These are phyloP conservation scores for Ceratobasidium papillatum DNA, from an alignment of 1,284 basidiomycete species.

Conservation along the genomic window DNA sequence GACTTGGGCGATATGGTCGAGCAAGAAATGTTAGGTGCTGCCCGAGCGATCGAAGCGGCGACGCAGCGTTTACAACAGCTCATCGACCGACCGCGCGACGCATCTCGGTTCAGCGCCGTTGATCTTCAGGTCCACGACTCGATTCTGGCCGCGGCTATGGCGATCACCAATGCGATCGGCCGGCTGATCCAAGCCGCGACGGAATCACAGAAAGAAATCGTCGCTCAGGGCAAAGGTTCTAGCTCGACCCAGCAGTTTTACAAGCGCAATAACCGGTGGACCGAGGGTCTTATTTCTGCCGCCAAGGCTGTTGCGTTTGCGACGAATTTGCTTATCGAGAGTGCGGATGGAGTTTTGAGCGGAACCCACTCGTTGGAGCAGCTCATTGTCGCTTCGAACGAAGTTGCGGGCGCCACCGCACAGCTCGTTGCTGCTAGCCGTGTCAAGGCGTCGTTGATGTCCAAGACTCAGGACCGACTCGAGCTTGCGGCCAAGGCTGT, in stretches of 20 bases:
- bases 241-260: slow-evolving; percentile 96
- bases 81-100: slow-evolving; percentile 88
- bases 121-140: slow-evolving; percentile 98
- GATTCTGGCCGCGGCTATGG: slow-evolving; percentile 91
- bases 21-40: slow-evolving; percentile 94
- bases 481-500: slow-evolving; percentile 98
- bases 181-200: slow-evolving; percentile 96
- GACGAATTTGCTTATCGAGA: slow-evolving; percentile 96
- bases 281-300: slow-evolving; percentile 97
- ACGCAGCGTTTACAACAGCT: slow-evolving; percentile 90
- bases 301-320: slow-evolving; percentile 98
- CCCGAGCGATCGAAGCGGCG: slow-evolving; percentile 92
- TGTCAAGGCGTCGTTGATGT: slow-evolving; percentile 98
- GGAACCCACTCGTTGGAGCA: slow-evolving; percentile 98
- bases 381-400: slow-evolving; percentile 98
- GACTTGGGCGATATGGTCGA: slow-evolving; percentile 98
- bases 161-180: slow-evolving; percentile 94
- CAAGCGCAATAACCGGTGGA: slow-evolving; percentile 99
- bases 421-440: slow-evolving; percentile 98
- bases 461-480: slow-evolving; percentile 95
- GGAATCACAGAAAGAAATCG: slow-evolving; percentile 98
- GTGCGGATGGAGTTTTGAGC: slow-evolving; percentile 95
- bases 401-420: slow-evolving; percentile 95
- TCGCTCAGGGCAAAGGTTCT: slow-evolving; percentile 91
- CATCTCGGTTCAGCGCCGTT: slow-evolving; percentile 83